Conservation (phyloP, 805 yeast genomes). For the Lipomyces chichibuensis region DNA sequence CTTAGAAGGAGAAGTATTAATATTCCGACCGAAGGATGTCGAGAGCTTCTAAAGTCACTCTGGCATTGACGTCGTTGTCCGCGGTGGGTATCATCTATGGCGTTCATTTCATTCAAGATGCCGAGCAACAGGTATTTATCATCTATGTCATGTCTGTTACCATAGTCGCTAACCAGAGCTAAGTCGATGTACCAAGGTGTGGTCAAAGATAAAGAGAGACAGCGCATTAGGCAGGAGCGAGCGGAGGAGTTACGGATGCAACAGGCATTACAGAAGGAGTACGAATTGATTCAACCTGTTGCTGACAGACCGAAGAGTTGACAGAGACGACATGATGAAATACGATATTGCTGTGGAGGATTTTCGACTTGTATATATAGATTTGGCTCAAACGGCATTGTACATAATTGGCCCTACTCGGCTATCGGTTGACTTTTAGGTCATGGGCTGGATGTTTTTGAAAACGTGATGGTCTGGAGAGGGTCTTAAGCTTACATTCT, state of each 20-base stretch:
- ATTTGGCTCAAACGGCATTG: background rate
- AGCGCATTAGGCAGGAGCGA: constrained; percentile 35
- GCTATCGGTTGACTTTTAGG: too few relatives aligned
- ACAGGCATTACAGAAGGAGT: constrained; percentile 34
- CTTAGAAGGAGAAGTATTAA: background rate
- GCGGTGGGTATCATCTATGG: constrained; percentile 32
- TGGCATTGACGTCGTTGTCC: constrained; percentile 18
- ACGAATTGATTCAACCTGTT: constrained; percentile 35
- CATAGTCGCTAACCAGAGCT: background rate
- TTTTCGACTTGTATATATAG: too few relatives aligned
- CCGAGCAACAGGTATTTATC: constrained; percentile 31
- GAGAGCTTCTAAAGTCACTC: constrained; percentile 34
- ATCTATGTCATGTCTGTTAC: background rate
- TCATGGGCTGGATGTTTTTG: too few relatives aligned
- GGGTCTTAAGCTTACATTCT: too few relatives aligned
- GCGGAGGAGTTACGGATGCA: constrained; percentile 33
- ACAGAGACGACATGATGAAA: background rate
- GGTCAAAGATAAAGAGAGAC: constrained; percentile 35
- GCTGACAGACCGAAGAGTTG: background rate
- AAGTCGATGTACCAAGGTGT: constrained; percentile 38
- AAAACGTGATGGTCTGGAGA: too few relatives aligned
- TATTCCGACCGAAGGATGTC: constrained; percentile 24
- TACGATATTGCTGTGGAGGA: too few relatives aligned
- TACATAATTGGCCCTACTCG: background rate
- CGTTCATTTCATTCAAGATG: constrained; percentile 36